A percentile compares a stretch with the other conserved stretches of the same genome.
phyloP scores from a whole-genome alignment of 352 stramenopile species.

The Pythium phragmiticola region DNA sequence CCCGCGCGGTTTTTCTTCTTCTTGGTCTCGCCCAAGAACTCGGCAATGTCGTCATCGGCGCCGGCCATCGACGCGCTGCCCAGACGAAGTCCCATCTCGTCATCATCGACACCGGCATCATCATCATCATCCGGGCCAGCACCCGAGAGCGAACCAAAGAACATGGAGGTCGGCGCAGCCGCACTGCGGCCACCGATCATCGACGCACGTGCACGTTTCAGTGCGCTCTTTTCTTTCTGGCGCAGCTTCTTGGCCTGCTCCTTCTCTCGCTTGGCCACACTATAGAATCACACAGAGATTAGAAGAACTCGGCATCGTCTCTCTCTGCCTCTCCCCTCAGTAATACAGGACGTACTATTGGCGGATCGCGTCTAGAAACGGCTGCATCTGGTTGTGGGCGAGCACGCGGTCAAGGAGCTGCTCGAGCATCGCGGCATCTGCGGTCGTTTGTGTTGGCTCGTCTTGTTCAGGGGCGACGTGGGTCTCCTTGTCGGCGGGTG shows the following conservation, averaged over 20 bases:
- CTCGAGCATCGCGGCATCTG: conserved; percentile 28
- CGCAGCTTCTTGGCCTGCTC: conserved; percentile 61
- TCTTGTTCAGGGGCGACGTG: background rate
- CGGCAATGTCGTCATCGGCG: conserved; percentile 76
- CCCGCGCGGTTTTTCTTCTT: conserved; percentile 84
- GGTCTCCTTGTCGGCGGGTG: background rate
- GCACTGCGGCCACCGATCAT: conserved; percentile 67
- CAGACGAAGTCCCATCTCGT: conserved; percentile 17
- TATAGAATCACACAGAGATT: background rate
- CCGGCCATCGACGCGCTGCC: conserved; percentile 41
- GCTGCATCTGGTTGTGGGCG: conserved; percentile 67
- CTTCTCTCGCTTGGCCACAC: conserved; percentile 49
- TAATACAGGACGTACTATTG: conserved; percentile 26
- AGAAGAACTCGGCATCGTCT: background rate
- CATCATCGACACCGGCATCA: background rate
- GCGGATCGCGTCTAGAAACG: conserved; percentile 58
- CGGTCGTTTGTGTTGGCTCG: background rate
- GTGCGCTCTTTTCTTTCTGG: conserved; percentile 55
- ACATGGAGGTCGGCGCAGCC: conserved; percentile 58
- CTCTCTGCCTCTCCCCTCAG: background rate
- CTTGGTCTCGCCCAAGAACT: conserved; percentile 84
- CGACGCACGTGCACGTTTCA: conserved; percentile 52
- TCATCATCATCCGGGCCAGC: conserved; percentile 33
- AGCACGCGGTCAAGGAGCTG: conserved; percentile 60
- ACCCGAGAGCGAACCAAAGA: conserved; percentile 73